Base-by-base conservation (phyloP, 768 basidiomycete genomes). In the Suillus americanus region DNA sequence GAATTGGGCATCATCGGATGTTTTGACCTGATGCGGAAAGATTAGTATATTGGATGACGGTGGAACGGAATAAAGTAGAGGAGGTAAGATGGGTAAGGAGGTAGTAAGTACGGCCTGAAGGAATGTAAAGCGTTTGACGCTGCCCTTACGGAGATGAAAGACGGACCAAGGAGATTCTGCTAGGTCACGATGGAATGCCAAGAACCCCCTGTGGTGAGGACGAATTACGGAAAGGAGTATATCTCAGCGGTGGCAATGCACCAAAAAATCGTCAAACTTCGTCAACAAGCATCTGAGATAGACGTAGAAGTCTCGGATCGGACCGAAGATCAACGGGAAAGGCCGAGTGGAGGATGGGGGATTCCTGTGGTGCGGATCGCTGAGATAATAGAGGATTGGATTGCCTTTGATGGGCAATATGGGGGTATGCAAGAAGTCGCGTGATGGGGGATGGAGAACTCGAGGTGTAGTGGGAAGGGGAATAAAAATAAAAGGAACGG, bases 1-100 rank as follows among this genome's bases (percentile, higher is more conserved):
- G 64, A 83, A 93, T 67, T 88, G 85, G 73, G 86, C 81, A 69
- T 93, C 93, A 67, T 95, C 94, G 2, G 87, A 88, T 70, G 92
- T 94, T 77, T 95, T 96, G 67, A 95, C 87, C 82, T 81, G 64
- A 55, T 28, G 10, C 20, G 2, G 16, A 59, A 41, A 0, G 18
- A 41, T 59, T 41, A 28, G 57, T 40, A 59, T 23, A 38, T 38
- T 3, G 55, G 3, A 16, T 13, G n/a, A n/a, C n/a, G 10, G 28
- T 28, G 13, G 41, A 38, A 57, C 23, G 8, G 56, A 28, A 18
- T 25, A n/a, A n/a, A n/a, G n/a, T n/a, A n/a, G n/a, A n/a, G n/a
- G 18, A 28, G 2, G 25, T 57, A 38, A 56, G 8, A 56, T 16
- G 25, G 8, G 56, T 25, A 41, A 30, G 25, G 25, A 41, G 57